Base-by-base conservation (phyloP, 73 alveolate species). In the Paramecium sonneborni region DNA sequence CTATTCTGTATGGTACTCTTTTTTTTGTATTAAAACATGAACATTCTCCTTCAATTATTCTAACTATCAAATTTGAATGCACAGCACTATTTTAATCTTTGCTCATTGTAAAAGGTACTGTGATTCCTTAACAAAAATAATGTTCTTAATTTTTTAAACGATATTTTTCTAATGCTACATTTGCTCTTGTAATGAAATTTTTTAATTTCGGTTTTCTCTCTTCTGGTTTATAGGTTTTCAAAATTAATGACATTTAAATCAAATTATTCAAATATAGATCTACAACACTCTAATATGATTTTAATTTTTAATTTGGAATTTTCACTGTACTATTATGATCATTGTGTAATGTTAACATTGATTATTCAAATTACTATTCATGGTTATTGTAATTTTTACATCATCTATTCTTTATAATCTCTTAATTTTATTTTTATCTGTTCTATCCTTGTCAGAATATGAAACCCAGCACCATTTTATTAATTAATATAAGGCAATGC, bases 11-110 rank as follows among this genome's bases (percentile, higher is more conserved):
- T 11, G 99, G 99, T 5, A 96, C 99, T 85, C 99, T 92, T 76
- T 96, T 97, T 79, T 96, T 96, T 9, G 99, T 95, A 15, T 96
- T 95, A 82, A 95, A 96, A 74, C 99, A 96, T 56, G 95, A 92
- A 24, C 96, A 92, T 94, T 96, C 94, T 12, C 96, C 97, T 11
- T 92, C 93, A 1, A 95, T 95, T 62, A 96, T 93, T 44, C 97
- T 86, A 23, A 96, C 99, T 18, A 96, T 88, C 85, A 79, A 20
- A 79, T 79, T 79, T 23, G 90, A 79, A 39, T 46, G 90, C 3
- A 79, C 69, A 2, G 41, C 76, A 24, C 10, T 32, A 43, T 79
- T 26, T 7, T 23, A 10, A 41, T 39, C 41, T 38, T 35, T 20
- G 18, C 37, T 35, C 57, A 38, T 35, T 0, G 86, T 72, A 79